Evolutionary conservation across 306 rosid species (phyloP).

Genomic region (Vachellia collinsii): DNA sequence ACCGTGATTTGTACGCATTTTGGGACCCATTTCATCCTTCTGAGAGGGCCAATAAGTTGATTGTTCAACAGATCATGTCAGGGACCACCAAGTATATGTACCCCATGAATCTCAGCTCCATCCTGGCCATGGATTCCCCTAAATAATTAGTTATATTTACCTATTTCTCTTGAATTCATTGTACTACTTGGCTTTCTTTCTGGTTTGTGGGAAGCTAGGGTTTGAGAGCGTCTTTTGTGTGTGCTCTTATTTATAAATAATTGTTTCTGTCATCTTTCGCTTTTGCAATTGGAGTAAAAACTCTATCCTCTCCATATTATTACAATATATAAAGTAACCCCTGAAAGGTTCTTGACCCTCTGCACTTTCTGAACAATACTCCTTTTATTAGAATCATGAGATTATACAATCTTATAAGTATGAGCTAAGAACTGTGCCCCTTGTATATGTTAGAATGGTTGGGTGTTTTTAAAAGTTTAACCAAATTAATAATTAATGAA

Average conservation of each 20-base stretch:
- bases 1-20: neutral
- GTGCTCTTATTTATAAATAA: neutral
- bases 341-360: no score
- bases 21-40: slow-evolving; percentile 7
- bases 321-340: no score
- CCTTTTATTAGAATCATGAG: no score
- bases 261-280: neutral
- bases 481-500: no score
- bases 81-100: slow-evolving; percentile 6
- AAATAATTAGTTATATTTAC: neutral
- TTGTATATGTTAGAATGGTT: no score
- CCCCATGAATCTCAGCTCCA: slow-evolving; percentile 4
- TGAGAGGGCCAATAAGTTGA: neutral
- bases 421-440: no score
- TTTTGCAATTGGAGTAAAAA: neutral
- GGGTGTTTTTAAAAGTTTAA: no score
- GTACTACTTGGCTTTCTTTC: neutral
- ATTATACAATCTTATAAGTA: no score
- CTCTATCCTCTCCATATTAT: no score
- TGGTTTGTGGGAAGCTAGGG: neutral
- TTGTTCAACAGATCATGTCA: neutral
- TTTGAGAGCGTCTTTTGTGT: no score
- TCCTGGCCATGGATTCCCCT: neutral
- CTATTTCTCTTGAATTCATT: neutral
- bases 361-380: no score